Evolutionary conservation across 2,329 filamentous ascomycete species (phyloP), one percentile per base, ranked within the genome.

Genomic region (Alternaria triticimaculans): DNA sequence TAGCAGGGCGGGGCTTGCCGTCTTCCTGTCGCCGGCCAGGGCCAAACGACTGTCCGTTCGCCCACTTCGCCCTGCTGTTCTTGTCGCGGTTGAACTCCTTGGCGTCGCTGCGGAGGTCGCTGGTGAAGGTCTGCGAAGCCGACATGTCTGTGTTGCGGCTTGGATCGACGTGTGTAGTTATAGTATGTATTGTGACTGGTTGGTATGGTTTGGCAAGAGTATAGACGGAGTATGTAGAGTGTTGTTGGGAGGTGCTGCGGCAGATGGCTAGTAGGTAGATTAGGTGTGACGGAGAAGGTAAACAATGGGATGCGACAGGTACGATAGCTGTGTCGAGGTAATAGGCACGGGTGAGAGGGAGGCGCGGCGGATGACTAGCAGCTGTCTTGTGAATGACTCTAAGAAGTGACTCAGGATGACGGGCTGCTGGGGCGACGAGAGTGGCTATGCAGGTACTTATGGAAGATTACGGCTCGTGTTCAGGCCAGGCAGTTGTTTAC

Each of bases 31-130:
- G 71, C 64, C 79, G 73, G 58, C 80, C 79, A 37, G 80, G 80
- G 54, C 78, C 77, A 51, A 72, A 79, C 3, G 73, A 79, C 65
- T 78, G 73, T 60, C 84, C 84, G 68, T 83, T 79, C 20, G 81
- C 81, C 84, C 84, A 86, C 75, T 86, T 86, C 70, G 81, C 78
- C 75, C 84, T 82, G 69, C 78, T 82, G 67, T 82, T 81, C 74
- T 83, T 82, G 72, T 82, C 82, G 73, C 84, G 84, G 70, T 83
- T 82, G 79, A 81, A 84, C 70, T 86, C 84, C 72, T 84, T 84
- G 73, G 85, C 82, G 69, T 79, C 80, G 76, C 82, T 83, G 75
- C 87, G 86, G 66, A 88, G 81, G 75, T 89, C 87, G 76, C 79
- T 75, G 71, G 82, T 83, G 72, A 83, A 79, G 74, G 80, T 78